Evolutionary conservation across 2,329 filamentous ascomycete genomes (phyloP).

Genomic region (Calonectria montana): DNA sequence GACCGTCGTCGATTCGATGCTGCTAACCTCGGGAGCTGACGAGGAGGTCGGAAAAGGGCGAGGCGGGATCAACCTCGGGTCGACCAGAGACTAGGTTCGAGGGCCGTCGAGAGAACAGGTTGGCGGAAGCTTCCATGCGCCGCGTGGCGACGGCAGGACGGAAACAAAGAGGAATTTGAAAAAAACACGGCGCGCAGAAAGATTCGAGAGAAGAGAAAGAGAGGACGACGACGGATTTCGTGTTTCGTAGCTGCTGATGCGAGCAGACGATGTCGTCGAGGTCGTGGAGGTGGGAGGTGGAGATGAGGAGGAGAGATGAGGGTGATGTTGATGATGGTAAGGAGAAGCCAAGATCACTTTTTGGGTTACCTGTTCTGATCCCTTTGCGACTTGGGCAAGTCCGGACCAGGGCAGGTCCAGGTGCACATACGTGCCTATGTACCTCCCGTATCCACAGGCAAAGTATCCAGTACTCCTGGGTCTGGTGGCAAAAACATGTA

Average conservation of each 20-base stretch:
- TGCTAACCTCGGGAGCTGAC: conserved; percentile 35
- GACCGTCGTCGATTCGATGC: conserved; percentile 39
- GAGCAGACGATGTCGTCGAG: conserved; percentile 40
- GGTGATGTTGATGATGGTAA: conserved; percentile 41
- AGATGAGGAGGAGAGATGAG: conserved; percentile 29
- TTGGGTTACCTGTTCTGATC: conserved; percentile 51
- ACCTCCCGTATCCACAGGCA: neutral
- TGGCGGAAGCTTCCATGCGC: conserved; percentile 53
- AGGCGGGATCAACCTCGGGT: conserved; percentile 40
- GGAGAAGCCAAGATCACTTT: conserved; percentile 43
- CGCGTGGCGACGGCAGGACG: conserved; percentile 41
- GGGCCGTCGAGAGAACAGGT: conserved; percentile 38
- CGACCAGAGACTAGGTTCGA: conserved; percentile 39
- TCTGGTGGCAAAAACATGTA: neutral
- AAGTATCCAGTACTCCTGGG: neutral
- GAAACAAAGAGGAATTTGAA: conserved; percentile 23
- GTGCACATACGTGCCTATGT: conserved; percentile 20
- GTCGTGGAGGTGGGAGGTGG: conserved; percentile 32
- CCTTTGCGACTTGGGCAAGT: conserved; percentile 32
- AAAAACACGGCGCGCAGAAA: conserved; percentile 29
- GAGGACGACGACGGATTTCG: conserved; percentile 34
- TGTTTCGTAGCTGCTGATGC: conserved; percentile 41
- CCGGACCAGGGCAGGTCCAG: conserved; percentile 14
- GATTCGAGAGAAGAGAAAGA: conserved; percentile 30
- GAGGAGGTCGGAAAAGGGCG: conserved; percentile 25